A percentile compares a stretch with the other conserved stretches of the same genome.
These are phyloP conservation scores for Hyphopichia pseudoburtonii DNA, from an alignment of 1,139 yeast species.

Conservation along the genomic window DNA sequence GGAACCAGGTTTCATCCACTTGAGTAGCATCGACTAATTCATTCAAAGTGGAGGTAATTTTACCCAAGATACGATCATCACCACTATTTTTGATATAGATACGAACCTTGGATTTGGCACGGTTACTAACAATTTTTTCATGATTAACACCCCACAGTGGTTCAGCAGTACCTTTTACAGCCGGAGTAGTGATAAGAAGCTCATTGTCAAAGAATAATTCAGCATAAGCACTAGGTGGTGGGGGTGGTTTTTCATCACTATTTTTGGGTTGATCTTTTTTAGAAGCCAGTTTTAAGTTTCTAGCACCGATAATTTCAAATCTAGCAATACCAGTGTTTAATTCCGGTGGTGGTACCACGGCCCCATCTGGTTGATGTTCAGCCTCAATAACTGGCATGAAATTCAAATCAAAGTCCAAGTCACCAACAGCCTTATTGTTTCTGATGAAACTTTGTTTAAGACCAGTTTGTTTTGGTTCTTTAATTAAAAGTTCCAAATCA, in stretches of 20 bases:
- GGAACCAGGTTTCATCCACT: slow-evolving; percentile 77
- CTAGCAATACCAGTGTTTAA: slow-evolving; percentile 88
- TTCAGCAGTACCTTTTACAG: slow-evolving; percentile 58
- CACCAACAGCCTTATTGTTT: slow-evolving; percentile 83
- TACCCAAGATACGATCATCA: slow-evolving; percentile 55
- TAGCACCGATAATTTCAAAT: slow-evolving; percentile 51
- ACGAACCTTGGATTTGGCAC: slow-evolving; percentile 66
- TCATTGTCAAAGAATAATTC: slow-evolving; percentile 69
- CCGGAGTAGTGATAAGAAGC: slow-evolving; percentile 54
- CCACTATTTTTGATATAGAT: slow-evolving; percentile 66
- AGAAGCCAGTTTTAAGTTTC: slow-evolving; percentile 50
- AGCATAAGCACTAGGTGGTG: slow-evolving; percentile 62
- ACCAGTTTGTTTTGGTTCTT: slow-evolving; percentile 52
- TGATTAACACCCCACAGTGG: slow-evolving; percentile 68
- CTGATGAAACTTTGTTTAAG: slow-evolving; percentile 60
- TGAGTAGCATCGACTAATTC: slow-evolving; percentile 76
- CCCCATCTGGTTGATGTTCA: slow-evolving; percentile 77
- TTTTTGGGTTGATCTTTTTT: too few species aligned
- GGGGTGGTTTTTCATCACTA: slow-evolving; percentile 33
- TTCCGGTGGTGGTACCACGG: slow-evolving; percentile 84
- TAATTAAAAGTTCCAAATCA: slow-evolving; percentile 67
- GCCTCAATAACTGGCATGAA: slow-evolving; percentile 83
- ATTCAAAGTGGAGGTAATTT: slow-evolving; percentile 61
- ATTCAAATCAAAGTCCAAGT: slow-evolving; percentile 64
- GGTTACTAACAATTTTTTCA: slow-evolving; percentile 75